phyloP scores from a whole-genome alignment of 345 rosid species.

The Trapa incisa region DNA sequence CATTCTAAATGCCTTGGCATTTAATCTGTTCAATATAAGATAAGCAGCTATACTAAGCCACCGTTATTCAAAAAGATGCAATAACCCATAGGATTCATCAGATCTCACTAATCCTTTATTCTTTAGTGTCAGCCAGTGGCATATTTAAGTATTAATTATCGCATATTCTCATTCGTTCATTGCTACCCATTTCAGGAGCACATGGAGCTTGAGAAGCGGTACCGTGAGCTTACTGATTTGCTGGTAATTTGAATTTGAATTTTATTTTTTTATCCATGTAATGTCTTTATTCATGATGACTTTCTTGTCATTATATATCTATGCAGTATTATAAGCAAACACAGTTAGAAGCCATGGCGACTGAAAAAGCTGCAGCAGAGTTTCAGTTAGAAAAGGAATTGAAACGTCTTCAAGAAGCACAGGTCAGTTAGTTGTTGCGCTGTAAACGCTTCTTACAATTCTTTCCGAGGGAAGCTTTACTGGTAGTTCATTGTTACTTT shows the following conservation, averaged over 20 bases:
- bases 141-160: neutral
- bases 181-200: conserved; percentile 52
- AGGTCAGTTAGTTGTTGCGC: conserved; percentile 33
- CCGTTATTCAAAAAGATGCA: neutral
- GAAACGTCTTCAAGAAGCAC: conserved; percentile 73
- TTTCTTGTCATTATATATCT: conserved; percentile 6
- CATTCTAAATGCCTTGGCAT: neutral
- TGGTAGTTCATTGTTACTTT: neutral
- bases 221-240: conserved; percentile 92
- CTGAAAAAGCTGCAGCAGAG: conserved; percentile 98
- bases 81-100: neutral
- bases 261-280: neutral
- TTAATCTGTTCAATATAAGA: neutral
- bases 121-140: neutral
- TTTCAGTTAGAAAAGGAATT: conserved; percentile 95
- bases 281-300: conserved; percentile 4
- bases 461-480: neutral
- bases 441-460: conserved; percentile 4
- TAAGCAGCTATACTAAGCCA: neutral
- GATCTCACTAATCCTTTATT: neutral
- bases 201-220: conserved; percentile 93
- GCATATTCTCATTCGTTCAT: neutral
- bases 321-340: conserved; percentile 96
- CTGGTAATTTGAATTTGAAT: conserved; percentile 50
- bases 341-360: conserved; percentile 89